Evolutionary conservation across 305 asterid genomes (phyloP), one percentile per base, ranked within the genome.

Genomic region (Fraxinus xanthoxyloides): DNA sequence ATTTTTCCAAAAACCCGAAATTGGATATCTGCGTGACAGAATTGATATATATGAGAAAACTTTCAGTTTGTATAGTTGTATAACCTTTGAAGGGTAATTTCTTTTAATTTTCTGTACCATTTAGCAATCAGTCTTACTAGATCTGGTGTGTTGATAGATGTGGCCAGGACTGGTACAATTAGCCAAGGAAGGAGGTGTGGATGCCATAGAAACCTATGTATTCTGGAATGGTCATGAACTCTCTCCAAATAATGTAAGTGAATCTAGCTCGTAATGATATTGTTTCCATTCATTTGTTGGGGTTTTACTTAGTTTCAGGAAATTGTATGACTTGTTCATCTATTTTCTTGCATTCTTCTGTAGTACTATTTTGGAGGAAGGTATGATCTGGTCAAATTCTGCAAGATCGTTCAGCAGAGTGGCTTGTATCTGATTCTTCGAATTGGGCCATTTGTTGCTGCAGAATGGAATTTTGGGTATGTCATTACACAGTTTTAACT

Each of bases 211-310:
- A 75, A 95, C 98, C 35, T 93, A 95, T 54, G 98, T 95, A 36
- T 95, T 95, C 82, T 95, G 98, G 98, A 93, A 95, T 35, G 98
- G 98, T 12, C 98, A 95, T 34, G 97, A 95, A 87, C 95, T 85
- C 83, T 91, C 95, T 59, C 98, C 98, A 2, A 65, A 90, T 77
- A 89, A 91, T 89, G 98, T 94, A 77, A 34, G 87, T 83, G 30
- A 12, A 15, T 51, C 63, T 59, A 46, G 70, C 76, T 28, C 23
- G 38, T 15, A 77, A 70, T 65, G 12, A 9, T 34, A 12, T 70
- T 19, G 12, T 28, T 76, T 26, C 46, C 17, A 48, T 30, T 31
- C 30, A 32, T 9, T 79, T 54, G 56, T 48, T 54, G 69, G 28
- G 21, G 65, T 1, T 56, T 34, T 56, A 1, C 79, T 59, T 13